Conservation (phyloP, 345 rosid species). For the Leavenworthia alabamica region DNA sequence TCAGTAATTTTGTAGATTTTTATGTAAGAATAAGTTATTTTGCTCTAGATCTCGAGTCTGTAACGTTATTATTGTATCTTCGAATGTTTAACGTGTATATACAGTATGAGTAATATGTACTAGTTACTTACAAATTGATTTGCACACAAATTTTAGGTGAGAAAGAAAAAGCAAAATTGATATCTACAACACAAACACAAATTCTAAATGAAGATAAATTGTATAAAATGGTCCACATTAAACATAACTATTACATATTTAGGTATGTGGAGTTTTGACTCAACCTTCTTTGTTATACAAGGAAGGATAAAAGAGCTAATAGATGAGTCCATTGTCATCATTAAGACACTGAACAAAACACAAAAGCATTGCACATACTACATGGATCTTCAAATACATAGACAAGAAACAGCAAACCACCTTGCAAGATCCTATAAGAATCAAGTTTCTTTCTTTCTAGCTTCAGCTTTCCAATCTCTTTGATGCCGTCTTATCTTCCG, state of each 20-base stretch:
- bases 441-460: slow-evolving; percentile 46
- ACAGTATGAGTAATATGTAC: background rate
- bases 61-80: background rate
- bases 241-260: background rate
- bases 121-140: background rate
- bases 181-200: too few species aligned
- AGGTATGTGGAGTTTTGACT: too few species aligned
- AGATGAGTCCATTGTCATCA: too few species aligned
- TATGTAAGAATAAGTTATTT: background rate
- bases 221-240: background rate
- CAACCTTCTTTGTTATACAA: background rate
- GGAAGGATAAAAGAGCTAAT: too few species aligned
- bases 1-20: slow-evolving; percentile 16
- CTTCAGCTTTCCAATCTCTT: slow-evolving; percentile 76
- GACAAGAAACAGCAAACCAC: too few species aligned
- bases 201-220: too few species aligned
- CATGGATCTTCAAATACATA: too few species aligned
- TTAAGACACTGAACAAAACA: too few species aligned
- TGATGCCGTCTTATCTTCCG: slow-evolving; percentile 26
- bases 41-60: background rate
- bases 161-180: too few species aligned
- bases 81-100: slow-evolving; percentile 7
- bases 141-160: background rate
- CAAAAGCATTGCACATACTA: too few species aligned
- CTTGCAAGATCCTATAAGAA: too few species aligned